A percentile compares a stretch with the other conserved stretches of the same genome.
Conservation (phyloP, 345 rosid species). For the Populus simonii region DNA sequence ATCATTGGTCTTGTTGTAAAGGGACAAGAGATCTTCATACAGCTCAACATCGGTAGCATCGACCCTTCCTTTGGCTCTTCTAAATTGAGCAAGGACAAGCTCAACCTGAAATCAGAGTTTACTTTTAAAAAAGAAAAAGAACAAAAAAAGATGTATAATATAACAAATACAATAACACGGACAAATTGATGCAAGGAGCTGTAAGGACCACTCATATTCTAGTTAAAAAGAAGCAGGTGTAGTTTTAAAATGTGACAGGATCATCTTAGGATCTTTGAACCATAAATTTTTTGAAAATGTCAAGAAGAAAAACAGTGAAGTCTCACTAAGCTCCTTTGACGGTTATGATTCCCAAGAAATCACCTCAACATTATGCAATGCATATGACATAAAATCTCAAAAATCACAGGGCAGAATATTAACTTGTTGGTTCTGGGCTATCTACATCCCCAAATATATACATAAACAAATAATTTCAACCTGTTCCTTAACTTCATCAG, state of each 20-base stretch:
- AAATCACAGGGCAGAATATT: not conserved
- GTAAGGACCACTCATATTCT: not conserved
- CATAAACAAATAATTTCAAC: slow-evolving; percentile 29
- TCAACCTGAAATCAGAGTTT: slow-evolving; percentile 54
- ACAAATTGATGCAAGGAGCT: slow-evolving; percentile 1
- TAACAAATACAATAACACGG: slow-evolving; percentile 1
- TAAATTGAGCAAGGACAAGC: slow-evolving; percentile 80
- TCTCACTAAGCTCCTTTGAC: not conserved
- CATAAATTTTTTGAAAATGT: not conserved
- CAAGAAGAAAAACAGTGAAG: not conserved
- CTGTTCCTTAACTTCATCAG: slow-evolving; percentile 98
- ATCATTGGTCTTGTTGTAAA: slow-evolving; percentile 52
- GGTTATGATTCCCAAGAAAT: slow-evolving; percentile 7
- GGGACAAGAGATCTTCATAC: slow-evolving; percentile 57
- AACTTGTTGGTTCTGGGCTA: not conserved
- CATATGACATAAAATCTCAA: not conserved
- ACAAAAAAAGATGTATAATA: not conserved
- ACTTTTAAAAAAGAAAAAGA: not conserved
- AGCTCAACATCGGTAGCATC: slow-evolving; percentile 60
- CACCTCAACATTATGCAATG: not conserved
- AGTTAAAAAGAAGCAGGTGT: not conserved
- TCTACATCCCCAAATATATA: not conserved
- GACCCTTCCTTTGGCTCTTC: slow-evolving; percentile 82
- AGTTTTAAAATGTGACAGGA: not conserved
- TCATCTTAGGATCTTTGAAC: not conserved